Evolutionary conservation across 345 rosid species (phyloP), one percentile per base, ranked within the genome.

Genomic region (Aquilaria yunnanensis): DNA sequence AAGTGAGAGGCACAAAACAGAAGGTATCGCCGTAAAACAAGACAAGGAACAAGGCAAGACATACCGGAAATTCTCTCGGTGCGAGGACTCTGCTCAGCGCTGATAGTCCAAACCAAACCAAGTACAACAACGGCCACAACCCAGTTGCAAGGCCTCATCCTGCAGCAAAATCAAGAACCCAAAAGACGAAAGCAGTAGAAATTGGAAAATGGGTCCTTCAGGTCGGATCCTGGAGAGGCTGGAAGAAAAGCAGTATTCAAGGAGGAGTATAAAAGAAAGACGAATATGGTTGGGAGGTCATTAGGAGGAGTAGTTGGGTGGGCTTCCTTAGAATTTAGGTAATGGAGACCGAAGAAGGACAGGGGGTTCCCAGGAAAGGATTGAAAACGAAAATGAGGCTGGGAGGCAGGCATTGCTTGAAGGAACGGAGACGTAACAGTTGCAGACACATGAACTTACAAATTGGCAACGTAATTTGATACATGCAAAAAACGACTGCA

Each of bases 31-130:
- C 43, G 43, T 37, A 37, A 37, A 37, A 37, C 43, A 37, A 37
- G 2, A 37, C 43, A 9, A 37, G 8, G 2, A 3, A 9, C 43
- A 37, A 37, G 8, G 43, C 46, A 61, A 46, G 57, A 58, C 59
- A 47, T 54, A 90, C 96, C 97, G 59, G 97, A 85, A 77, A 88
- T 91, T 14, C 93, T 72, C 76, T 88, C 96, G 0, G 88, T 91
- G 10, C 81, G 83, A 37, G 64, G 74, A 45, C 62, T 74, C 47
- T 64, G 79, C 30, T 88, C 70, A 56, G 86, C 75, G 32, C n/a
- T 68, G 32, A 67, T 62, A 60, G 70, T 50, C 49, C 56, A 52
- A 60, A 59, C 60, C 50, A 73, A 59, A 62, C 69, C 63, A 41
- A 62, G 52, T 33, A 69, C 74, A 33, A 84, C 45, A 59, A 75